Percentiles rank a stretch among this genome's conserved stretches.
Conservation (phyloP, 2,329 filamentous ascomycete genomes). For the Cladophialophora yegresii region DNA sequence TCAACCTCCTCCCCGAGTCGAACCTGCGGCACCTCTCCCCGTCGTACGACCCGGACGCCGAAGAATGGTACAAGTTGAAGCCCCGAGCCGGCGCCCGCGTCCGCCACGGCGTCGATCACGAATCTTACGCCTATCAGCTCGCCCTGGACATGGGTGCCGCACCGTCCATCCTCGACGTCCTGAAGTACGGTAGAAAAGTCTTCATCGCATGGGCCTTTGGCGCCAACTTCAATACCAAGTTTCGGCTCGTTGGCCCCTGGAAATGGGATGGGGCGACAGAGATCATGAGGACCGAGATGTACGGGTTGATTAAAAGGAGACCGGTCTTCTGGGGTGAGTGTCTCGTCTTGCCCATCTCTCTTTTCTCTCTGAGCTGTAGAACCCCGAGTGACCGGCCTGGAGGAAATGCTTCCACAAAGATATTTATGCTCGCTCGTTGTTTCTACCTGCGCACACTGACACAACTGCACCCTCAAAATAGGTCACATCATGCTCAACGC, state of each 20-base stretch:
- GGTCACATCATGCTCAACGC: constrained; percentile 14
- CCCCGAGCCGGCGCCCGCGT: constrained; percentile 5
- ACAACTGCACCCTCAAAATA: not conserved
- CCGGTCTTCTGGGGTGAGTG: constrained; percentile 14
- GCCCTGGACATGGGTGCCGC: constrained; percentile 18
- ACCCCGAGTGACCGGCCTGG: not conserved
- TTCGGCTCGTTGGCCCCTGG: constrained; percentile 16
- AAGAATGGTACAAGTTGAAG: constrained; percentile 15
- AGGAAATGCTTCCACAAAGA: not conserved
- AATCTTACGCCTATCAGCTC: constrained; percentile 18
- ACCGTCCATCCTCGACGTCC: constrained; percentile 6
- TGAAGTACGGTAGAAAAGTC: constrained; percentile 4
- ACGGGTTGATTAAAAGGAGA: constrained; percentile 1
- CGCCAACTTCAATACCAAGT: constrained; percentile 18
- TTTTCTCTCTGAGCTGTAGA: not conserved
- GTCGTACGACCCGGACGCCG: constrained; percentile 2
- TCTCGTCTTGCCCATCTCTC: not conserved
- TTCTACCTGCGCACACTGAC: not conserved
- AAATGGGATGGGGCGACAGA: constrained; percentile 11
- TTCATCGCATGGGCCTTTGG: constrained; percentile 14
- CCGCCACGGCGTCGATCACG: constrained; percentile 17
- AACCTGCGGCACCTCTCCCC: constrained; percentile 4
- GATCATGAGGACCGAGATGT: constrained; percentile 15
- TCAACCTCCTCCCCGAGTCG: constrained; percentile 11
- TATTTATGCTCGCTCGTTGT: not conserved